Base-by-base conservation (phyloP, 2,329 filamentous ascomycete species). In the Cladobotryum protrusum region DNA sequence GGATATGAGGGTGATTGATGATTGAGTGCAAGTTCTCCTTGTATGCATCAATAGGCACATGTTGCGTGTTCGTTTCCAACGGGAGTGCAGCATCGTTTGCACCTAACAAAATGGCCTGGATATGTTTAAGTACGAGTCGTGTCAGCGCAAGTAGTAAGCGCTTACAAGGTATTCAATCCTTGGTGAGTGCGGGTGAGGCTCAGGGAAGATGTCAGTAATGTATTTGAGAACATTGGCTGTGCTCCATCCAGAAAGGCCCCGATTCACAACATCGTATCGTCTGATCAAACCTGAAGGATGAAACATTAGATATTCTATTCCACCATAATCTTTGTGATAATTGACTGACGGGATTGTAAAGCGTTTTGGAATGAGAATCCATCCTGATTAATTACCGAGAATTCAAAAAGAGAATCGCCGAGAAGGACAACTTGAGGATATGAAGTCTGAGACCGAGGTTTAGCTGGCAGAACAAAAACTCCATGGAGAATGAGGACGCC, bases 341-440 rank as follows among this genome's bases (percentile, higher is more conserved):
- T 13, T 37, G 32, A 72, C 78, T 64, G 58, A 89, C 86, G 77
- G 57, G 80, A 69, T 63, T 90, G 83, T 3, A 96, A 72, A 14
- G 80, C 82, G 18, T 86, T 79, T 51, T 84, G 81, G 59, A 95
- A 87, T 1, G 79, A 87, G 67, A 91, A 92, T 14, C 86, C 88
- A 50, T 80, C 71, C 11, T 77, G 68, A 44, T 83, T 73, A 34
- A 77, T 73, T 55, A 78, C 79, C 2, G 82, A 78, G 39, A 77
- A 73, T 62, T 97, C 83, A 44, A 92, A 85, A 54, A 97, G 85
- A 32, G 89, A 95, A 70, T 97, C 93, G 48, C 92, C 92, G 54
- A 97, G 87, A 19, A 97, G 81, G 54, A 97, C 74, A 59, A 91
- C 75, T 62, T 91, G 87, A 44, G 85, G 82, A 60, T 86, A 86